Percentiles rank a stretch among this genome's conserved stretches.
phyloP scores from a whole-genome alignment of 352 stramenopile species.

The Phytopythium mirpurense region DNA sequence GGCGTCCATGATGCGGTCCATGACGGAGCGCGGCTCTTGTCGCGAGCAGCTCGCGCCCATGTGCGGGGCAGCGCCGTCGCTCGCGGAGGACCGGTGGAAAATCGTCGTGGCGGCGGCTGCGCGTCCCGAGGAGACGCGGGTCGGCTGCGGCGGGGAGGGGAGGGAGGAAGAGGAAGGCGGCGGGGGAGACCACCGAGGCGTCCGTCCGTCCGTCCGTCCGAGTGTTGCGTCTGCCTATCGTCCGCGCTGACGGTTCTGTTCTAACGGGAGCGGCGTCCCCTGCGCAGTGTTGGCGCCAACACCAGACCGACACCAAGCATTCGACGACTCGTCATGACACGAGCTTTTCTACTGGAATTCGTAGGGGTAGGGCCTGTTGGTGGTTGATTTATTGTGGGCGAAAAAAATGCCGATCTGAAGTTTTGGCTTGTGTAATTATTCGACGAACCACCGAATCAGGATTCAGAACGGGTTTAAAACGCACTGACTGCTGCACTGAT shows the following conservation, averaged over 20 bases:
- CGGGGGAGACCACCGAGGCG: too few relatives aligned
- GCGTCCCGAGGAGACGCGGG: not conserved
- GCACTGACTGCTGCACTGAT: too few relatives aligned
- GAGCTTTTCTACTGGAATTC: conserved; percentile 23
- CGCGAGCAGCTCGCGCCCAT: conserved; percentile 41
- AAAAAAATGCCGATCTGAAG: too few relatives aligned
- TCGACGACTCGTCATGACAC: not conserved
- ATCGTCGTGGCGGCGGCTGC: conserved; percentile 16
- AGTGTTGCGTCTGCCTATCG: too few relatives aligned
- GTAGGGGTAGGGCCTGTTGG: conserved; percentile 19
- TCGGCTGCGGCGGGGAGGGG: not conserved
- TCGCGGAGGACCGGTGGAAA: conserved; percentile 12
- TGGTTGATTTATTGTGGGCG: conserved; percentile 37
- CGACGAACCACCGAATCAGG: not conserved
- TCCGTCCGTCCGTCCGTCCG: too few relatives aligned
- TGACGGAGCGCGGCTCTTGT: conserved; percentile 17
- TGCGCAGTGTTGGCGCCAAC: not conserved
- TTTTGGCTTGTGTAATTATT: too few relatives aligned
- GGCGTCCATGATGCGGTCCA: conserved; percentile 3
- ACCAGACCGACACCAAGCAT: not conserved
- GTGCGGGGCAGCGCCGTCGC: conserved; percentile 11
- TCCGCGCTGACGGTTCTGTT: too few relatives aligned
- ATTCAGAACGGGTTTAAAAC: not conserved
- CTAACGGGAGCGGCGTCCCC: too few relatives aligned
- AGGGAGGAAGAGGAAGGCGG: not conserved